Evolutionary conservation across 306 rosid genomes (phyloP), one percentile per base, ranked within the genome.

Genomic region (Alnus rubra): DNA sequence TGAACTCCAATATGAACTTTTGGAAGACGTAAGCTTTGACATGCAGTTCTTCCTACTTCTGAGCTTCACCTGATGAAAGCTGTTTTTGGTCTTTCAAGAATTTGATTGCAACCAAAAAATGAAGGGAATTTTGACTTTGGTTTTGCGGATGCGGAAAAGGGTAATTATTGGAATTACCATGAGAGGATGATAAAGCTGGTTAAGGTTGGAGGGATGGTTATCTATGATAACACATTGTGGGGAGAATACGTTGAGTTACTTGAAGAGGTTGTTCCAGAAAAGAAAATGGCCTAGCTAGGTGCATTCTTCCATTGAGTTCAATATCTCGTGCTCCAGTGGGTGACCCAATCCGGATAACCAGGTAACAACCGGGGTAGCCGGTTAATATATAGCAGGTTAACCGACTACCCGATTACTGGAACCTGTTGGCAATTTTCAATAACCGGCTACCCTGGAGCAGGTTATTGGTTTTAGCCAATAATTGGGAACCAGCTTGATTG

Each of bases 101-200:
- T 23, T 23, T 23, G 28, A 23, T 23, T 23, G 69, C 79, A 86
- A 87, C 74, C 80, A 80, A 84, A 33, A 75, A 74, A 77, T 81
- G 85, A 63, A 68, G 60, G 71, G 2, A 11, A 31, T 5, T 86
- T 51, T 63, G 89, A 88, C 37, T 88, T 79, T 77, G 85, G 88
- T 1, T 88, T 52, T 54, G 52, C 86, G 37, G 89, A 88, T 80
- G 92, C 87, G 37, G 89, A 88, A 75, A 88, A 88, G 74, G 69
- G 50, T n/a, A 84, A 69, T 47, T 86, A 84, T 37, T 28, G 75
- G 52, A 84, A 84, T 1, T 86, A 86, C 56, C 86, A 84, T 42
- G 89, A 86, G 70, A 77, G 75, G 79, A 48, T 84, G 2, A 71
- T 84, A 54, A 86, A 68, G n/a, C 77, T 86, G 69, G 78, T 83